Evolutionary conservation across 805 yeast species (phyloP), one percentile per base, ranked within the genome.

Genomic region (Saccharomycopsis fodiens): DNA sequence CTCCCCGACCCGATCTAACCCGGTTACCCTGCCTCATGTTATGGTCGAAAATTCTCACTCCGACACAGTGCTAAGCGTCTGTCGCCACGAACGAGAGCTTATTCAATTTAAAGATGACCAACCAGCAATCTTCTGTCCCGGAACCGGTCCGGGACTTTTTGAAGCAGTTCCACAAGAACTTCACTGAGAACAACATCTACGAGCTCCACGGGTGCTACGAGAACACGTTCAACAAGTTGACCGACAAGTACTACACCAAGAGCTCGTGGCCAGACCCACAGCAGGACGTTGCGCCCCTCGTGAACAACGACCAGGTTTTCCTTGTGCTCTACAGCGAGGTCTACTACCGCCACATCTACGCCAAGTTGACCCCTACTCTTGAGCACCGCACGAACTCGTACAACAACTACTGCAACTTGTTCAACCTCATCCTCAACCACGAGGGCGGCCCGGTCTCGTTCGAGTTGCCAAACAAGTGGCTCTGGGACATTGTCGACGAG

Each of bases 401-500:
- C 58, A 69, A 68, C 57, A 72, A 72, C 58, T 72, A 72, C 58
- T 71, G 76, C 54, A 64, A 64, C 50, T 59, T 70, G 54, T 72
- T 72, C 63, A 70, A 70, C 56, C 55, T 64, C 49, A 60, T 72
- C 41, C 61, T 72, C 50, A 69, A 68, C 58, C 59, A 64, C 37
- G 67, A 64, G 45, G 64, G 61, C 22, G 69, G 70, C 6, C 73
- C 75, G 29, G 66, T 63, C 8, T 65, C 65, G 31, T 63, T 72
- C 48, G 76, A 71, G 54, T 56, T 72, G 40, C 76, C 76, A 41
- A 62, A 62, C 50, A 64, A 66, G 52, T 72, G 76, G 76, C 60
- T 69, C 20, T 72, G 76, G 76, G 76, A 72, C 45, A 69, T 72
- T 48, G 63, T 72, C 48, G 76, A 72, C 51, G 76, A 72, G 57